Evolutionary conservation across 805 yeast genomes (phyloP), one percentile per base, ranked within the genome.

Genomic region (Metschnikowia peoriensis): DNA sequence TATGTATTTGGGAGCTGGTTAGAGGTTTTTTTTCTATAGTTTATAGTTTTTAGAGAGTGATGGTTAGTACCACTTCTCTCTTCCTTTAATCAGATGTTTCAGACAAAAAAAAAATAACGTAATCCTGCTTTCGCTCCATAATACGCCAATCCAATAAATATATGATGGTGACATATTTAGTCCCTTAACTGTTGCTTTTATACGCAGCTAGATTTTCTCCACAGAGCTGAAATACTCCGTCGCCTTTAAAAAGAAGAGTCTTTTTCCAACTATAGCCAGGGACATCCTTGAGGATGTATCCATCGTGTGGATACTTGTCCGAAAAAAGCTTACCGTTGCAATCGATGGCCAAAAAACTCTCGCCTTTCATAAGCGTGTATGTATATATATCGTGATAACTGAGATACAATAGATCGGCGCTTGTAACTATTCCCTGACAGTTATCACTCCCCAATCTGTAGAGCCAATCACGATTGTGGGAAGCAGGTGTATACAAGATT

Each of bases 91-190:
- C n/a, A n/a, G n/a, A n/a, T n/a, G n/a, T n/a, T n/a, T n/a, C n/a
- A n/a, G n/a, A n/a, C n/a, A n/a, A n/a, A n/a, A n/a, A n/a, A n/a
- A n/a, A n/a, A n/a, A n/a, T n/a, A n/a, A n/a, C n/a, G n/a, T n/a
- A n/a, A 4, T 2, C 22, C 22, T 3, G 22, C 12, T 10, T 15
- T 14, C n/a, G 1, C 12, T 10, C 28, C 22, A 12, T 27, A 29
- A 46, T 11, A 14, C 47, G 51, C 51, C 47, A 49, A 15, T 22
- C 29, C 8, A 42, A 12, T 27, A 38, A 47, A 28, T 41, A 49
- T n/a, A 8, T 2, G 8, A 48, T 43, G 5, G 27, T 28, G 28
- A 43, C 28, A 10, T 17, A 6, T 5, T 27, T 32, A 8, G 47
- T 32, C 9, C 38, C 38, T 14, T 16, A 15, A 12, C 39, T 17